Conservation (phyloP, 2,329 filamentous ascomycete genomes). For the Immersiporthe knoxdaviesiana region DNA sequence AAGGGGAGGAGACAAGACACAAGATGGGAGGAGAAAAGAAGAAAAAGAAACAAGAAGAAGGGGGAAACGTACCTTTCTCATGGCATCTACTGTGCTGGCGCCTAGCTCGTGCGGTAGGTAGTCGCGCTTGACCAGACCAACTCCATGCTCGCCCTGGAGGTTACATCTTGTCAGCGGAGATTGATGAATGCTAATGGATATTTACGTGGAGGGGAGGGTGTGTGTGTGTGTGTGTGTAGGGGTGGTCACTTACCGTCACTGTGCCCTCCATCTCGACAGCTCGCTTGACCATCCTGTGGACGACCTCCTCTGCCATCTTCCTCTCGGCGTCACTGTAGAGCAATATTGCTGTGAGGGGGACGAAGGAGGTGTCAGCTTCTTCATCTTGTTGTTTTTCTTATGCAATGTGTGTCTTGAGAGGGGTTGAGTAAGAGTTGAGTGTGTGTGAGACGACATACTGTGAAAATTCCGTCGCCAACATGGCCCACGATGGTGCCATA, state of each 20-base stretch:
- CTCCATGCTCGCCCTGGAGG: slow-evolving; percentile 74
- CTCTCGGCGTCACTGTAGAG: slow-evolving; percentile 69
- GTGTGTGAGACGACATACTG: slow-evolving; percentile 21
- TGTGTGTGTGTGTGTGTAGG: no score
- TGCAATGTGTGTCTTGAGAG: background rate
- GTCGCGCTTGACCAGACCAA: slow-evolving; percentile 83
- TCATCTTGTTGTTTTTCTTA: background rate
- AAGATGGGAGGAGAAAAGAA: no score
- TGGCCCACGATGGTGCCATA: slow-evolving; percentile 66
- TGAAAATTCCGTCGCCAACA: slow-evolving; percentile 83
- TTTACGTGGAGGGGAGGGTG: no score
- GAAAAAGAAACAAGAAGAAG: slow-evolving; percentile 25
- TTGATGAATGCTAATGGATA: no score
- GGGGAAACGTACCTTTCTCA: slow-evolving; percentile 68
- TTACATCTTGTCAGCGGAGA: slow-evolving; percentile 22
- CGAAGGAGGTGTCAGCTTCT: background rate
- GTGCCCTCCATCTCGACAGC: slow-evolving; percentile 86
- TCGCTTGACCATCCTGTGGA: slow-evolving; percentile 84
- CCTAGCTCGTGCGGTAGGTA: slow-evolving; percentile 81
- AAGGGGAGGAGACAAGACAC: background rate
- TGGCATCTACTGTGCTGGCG: slow-evolving; percentile 73
- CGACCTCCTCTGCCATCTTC: slow-evolving; percentile 67
- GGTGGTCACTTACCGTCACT: slow-evolving; percentile 61
- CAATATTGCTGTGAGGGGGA: slow-evolving; percentile 47
- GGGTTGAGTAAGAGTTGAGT: slow-evolving; percentile 22